Evolutionary conservation across 1,139 yeast species (phyloP).

Genomic region (Yamadazyma siamensis): DNA sequence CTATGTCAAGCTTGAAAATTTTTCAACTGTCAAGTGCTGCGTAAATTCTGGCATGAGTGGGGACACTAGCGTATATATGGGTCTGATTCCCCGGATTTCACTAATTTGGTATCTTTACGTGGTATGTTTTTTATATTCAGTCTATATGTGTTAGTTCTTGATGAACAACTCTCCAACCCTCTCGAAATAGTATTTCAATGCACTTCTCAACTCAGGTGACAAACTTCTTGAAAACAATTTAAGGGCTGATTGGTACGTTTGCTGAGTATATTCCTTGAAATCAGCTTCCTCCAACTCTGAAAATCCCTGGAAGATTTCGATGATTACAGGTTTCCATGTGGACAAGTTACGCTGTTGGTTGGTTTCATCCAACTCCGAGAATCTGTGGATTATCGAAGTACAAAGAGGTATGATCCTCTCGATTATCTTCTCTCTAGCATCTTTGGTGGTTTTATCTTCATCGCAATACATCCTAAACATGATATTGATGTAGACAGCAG

Average conservation of each 20-base stretch:
- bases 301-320: constrained; percentile 80
- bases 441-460: constrained; percentile 42
- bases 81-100: too few relatives aligned
- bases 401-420: constrained; percentile 67
- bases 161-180: constrained; percentile 69
- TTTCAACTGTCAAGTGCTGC: too few relatives aligned
- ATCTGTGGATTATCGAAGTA: constrained; percentile 64
- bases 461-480: constrained; percentile 80
- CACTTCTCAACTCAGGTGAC: constrained; percentile 64
- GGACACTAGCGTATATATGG: too few relatives aligned
- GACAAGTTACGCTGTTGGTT: constrained; percentile 76
- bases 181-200: constrained; percentile 61
- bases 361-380: constrained; percentile 66
- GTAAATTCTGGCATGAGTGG: too few relatives aligned
- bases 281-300: constrained; percentile 74
- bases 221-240: constrained; percentile 66
- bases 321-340: constrained; percentile 90
- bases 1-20: too few relatives aligned
- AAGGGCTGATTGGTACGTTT: constrained; percentile 65
- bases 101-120: too few relatives aligned
- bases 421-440: constrained; percentile 42
- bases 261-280: constrained; percentile 60
- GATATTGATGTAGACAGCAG: constrained; percentile 81
- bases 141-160: too few relatives aligned
- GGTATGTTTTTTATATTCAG: too few relatives aligned